Evolutionary conservation across 371 early-diverging fungal genomes (phyloP), one percentile per base, ranked within the genome.

Genomic region (Mucor mucedo): DNA sequence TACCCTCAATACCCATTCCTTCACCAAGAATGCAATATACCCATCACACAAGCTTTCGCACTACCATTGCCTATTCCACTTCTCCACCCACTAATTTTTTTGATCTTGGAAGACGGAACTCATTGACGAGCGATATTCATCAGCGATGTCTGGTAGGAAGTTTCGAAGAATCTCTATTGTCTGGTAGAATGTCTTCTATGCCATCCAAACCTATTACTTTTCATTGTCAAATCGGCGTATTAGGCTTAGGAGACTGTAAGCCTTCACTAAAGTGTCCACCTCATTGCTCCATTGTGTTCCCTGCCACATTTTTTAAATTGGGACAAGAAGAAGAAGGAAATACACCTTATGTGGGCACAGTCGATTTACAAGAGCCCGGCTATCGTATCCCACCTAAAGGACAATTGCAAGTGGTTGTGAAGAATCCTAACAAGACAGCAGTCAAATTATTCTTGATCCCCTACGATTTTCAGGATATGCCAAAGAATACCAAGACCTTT

Each of bases 381-480:
- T 90, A 92, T 6, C 77, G 91, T 16, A 66, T 95, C 7, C 95
- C 95, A 9, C 75, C 81, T 21, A 83, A 87, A 57, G 95, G 95
- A 2, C 93, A 93, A 59, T 71, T 95, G 8, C 94, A 93, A 69
- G 83, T 95, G 9, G 87, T 92, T 35, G 88, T 95, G 72, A 90
- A 91, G 71, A 95, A 95, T 61, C 90, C 91, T 1, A 81, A 86
- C 72, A 84, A 85, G 54, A 91, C 93, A 0, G 92, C 89, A 0
- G 88, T 93, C 55, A 93, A 95, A 66, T 70, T 93, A 0, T 93
- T 92, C 62, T 60, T 93, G 39, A 76, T 95, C 1, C 93, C 93
- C 0, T 95, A 93, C 66, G 91, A 95, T 69, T 85, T 93, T 55
- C 74, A 74, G 5, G 91, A 89, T 44, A 90, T 93, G 92, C 93